Base-by-base conservation (phyloP, 2,329 filamentous ascomycete species). In the Dactylellina cionopaga region DNA sequence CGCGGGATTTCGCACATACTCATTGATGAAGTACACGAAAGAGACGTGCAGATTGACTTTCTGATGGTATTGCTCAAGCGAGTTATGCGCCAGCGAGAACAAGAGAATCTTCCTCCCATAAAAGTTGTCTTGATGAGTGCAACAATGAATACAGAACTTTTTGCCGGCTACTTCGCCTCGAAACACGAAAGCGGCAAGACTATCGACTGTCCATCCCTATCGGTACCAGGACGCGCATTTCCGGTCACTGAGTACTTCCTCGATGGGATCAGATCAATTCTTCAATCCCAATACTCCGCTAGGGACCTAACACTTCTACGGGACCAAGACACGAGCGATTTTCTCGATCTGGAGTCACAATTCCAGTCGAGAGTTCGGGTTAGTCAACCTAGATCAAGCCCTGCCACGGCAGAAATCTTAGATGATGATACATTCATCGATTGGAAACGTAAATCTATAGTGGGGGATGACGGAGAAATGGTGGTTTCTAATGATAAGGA, bases 11-110 rank as follows among this genome's bases (percentile, higher is more conserved):
- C 83, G 2, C 83, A 85, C 74, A 77, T 85, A 15, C 75, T 85
- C 39, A 81, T 86, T 63, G 84, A 86, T 74, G 84, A 85, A 76
- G 82, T 85, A 15, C 83, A 85, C 70, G 83, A 84, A 70, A 80
- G 82, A 60, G 81, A 81, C 75, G 77, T 82, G 15, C 75, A 78
- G 9, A 81, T 83, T 27, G 83, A 85, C 63, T 81, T 84, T 69
- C 77, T 84, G 24, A 79, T 85, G 75, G 79, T 83, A 31, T 75
- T 82, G 10, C 74, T 85, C 52, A 84, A 83, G 75, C 80, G 80
- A 43, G 78, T 78, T 11, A 77, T 84, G 35, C 75, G 77, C n/a
- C 69, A 78, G n/a, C 79, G 82, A 56, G 75, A 75, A 70, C 68
- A 60, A 24, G 74, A 65, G 9, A 78, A 80, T 3, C 78, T 79